Evolutionary conservation across 768 basidiomycete species (phyloP).

Genomic region (Tulasnella sp.): DNA sequence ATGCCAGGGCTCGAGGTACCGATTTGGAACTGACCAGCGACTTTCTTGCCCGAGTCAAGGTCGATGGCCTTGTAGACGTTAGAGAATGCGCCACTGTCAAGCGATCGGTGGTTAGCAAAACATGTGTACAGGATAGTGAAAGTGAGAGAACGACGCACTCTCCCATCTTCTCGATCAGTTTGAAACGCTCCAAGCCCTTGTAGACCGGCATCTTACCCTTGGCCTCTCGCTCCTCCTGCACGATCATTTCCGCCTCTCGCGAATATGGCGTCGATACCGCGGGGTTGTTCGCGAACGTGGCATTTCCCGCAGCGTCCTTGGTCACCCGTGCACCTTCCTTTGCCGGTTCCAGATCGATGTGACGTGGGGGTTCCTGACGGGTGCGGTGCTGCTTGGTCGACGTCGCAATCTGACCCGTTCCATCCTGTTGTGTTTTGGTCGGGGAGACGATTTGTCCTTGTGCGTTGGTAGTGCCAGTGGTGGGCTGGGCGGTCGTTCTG

Average conservation of each 20-base stretch:
- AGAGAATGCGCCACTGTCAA: constrained; percentile 83
- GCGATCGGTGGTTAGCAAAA: constrained; percentile 17
- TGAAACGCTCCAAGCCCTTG: constrained; percentile 72
- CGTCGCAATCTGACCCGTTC: too few relatives aligned
- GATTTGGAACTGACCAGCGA: constrained; percentile 53
- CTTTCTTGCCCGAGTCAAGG: constrained; percentile 56
- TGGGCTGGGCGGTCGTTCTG: constrained; percentile 24
- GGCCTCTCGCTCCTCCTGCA: constrained; percentile 61
- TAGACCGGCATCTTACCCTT: constrained; percentile 75
- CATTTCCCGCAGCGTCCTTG: constrained; percentile 5
- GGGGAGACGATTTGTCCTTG: constrained; percentile 28
- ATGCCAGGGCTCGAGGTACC: background rate
- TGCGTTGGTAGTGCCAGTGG: constrained; percentile 14
- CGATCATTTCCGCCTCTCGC: constrained; percentile 46
- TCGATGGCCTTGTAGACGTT: constrained; percentile 93
- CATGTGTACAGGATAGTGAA: background rate
- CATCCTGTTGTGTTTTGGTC: constrained; percentile 19
- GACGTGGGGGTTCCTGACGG: constrained; percentile 21
- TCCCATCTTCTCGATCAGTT: constrained; percentile 78
- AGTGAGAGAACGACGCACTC: constrained; percentile 48
- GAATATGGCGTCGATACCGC: constrained; percentile 21
- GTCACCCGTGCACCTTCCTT: background rate
- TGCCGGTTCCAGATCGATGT: constrained; percentile 11
- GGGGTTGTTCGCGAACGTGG: constrained; percentile 1
- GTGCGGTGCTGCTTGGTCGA: constrained; percentile 1